phyloP scores from a whole-genome alignment of 1,139 yeast genomes.

The Suhomyces maxii region DNA sequence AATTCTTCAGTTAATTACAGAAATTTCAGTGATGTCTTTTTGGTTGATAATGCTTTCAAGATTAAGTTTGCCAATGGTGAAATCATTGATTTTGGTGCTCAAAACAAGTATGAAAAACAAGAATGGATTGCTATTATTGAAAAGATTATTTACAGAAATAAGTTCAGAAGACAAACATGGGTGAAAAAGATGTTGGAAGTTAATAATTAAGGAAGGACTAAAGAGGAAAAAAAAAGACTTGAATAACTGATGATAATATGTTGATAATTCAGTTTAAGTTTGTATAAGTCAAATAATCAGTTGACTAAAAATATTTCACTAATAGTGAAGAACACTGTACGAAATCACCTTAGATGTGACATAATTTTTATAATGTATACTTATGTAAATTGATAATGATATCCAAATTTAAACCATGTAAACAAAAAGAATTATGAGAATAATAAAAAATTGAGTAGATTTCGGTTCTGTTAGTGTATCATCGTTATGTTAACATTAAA shows the following conservation, averaged over 20 bases:
- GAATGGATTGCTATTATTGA: constrained; percentile 60
- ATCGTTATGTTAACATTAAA: no score
- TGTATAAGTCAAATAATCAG: no score
- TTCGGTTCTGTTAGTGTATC: no score
- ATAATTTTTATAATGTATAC: constrained; percentile 2
- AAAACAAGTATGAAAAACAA: constrained; percentile 51
- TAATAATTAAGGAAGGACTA: not conserved
- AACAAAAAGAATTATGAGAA: no score
- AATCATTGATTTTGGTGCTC: constrained; percentile 68
- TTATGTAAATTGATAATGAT: constrained; percentile 7
- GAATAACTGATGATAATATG: no score
- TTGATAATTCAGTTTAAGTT: no score
- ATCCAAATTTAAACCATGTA: no score
- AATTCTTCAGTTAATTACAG: constrained; percentile 40
- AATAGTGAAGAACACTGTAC: no score
- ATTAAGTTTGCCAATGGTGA: constrained; percentile 68
- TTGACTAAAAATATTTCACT: no score
- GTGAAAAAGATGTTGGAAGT: constrained; percentile 46
- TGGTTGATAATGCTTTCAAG: constrained; percentile 65
- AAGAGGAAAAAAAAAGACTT: not conserved
- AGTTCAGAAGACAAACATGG: constrained; percentile 70
- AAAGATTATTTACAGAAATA: constrained; percentile 52
- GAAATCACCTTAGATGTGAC: not conserved
- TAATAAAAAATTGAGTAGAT: not conserved
- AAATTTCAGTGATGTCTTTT: constrained; percentile 62